A percentile compares a stretch with the other conserved stretches of the same genome.
These are phyloP conservation scores for Pichia deserticola DNA, from an alignment of 805 yeast species.

Conservation along the genomic window DNA sequence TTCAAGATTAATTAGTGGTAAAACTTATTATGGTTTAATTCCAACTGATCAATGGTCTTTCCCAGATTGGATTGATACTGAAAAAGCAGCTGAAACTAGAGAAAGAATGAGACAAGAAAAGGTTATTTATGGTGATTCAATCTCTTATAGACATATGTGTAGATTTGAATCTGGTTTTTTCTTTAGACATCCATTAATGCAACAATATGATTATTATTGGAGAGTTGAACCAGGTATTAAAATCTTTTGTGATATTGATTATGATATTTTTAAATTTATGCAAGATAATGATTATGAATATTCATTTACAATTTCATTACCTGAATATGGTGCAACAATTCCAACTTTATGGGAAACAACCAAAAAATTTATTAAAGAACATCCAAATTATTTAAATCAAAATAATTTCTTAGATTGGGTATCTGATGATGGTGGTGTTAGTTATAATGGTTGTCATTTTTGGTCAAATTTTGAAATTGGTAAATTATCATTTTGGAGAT, in stretches of 20 bases:
- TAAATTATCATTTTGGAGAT: constrained; percentile 65
- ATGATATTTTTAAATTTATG: constrained; percentile 79
- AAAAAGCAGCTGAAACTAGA: constrained; percentile 53
- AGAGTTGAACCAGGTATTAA: constrained; percentile 85
- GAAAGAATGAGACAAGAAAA: constrained; percentile 41
- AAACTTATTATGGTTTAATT: constrained; percentile 67
- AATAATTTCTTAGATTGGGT: constrained; percentile 65
- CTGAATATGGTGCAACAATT: constrained; percentile 67
- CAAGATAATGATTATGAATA: constrained; percentile 65
- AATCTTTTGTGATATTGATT: constrained; percentile 75
- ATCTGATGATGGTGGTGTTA: constrained; percentile 59
- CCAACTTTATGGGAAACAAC: constrained; percentile 73
- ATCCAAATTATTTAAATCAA: constrained; percentile 53
- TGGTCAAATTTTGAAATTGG: constrained; percentile 91
- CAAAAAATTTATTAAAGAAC: constrained; percentile 45
- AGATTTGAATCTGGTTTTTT: constrained; percentile 87
- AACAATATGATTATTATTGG: constrained; percentile 88
- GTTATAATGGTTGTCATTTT: constrained; percentile 79
- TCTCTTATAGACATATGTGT: constrained; percentile 84
- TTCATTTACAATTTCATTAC: constrained; percentile 71
- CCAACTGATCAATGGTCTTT: constrained; percentile 85
- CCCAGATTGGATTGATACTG: constrained; percentile 76
- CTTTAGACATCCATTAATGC: constrained; percentile 66
- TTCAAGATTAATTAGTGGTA: constrained; percentile 64
- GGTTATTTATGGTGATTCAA: constrained; percentile 59